Base-by-base conservation (phyloP, 257 asterid species). In the Salvia rosmarinus region DNA sequence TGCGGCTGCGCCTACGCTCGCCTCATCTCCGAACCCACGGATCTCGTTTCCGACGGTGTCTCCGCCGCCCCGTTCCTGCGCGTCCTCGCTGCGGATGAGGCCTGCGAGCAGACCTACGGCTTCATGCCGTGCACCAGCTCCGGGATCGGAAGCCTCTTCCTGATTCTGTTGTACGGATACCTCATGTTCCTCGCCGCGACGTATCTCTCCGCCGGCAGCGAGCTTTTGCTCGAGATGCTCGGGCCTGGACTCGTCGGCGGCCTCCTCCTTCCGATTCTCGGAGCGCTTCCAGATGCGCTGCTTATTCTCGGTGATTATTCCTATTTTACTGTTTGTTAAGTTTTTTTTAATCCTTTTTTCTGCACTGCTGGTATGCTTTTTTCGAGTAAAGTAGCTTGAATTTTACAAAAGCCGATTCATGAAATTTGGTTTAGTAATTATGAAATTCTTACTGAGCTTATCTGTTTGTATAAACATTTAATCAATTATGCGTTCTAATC, bases 271-370 rank as follows among this genome's bases (percentile, higher is more conserved):
- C 99, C 97, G 9, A 71, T 87, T 0, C 97, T 94, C 65, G 99
- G 98, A 43, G 96, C 97, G 34, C 99, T 94, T 76, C 99, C 99
- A 5, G 98, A 94, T 72, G 98, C 98, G 32, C 83, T 91, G 93
- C 96, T 94, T 51, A 91, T 94, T 79, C 88, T 91, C 2, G 97
- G 98, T 92, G 77, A 51, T 28, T 32, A 0, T 12, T 50, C 32
- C 7, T 14, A n/a, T 28, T 10, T 47, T 12, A 19, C 50, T 25
- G 37, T 40, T 70, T 55, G 2, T 23, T 13, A 0, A 1, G 19
- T 21, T 25, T 6, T 67, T 49, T 50, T 19, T 13, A 47, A 13
- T 44, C 14, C 5, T 4, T 46, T 14, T 14, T 14, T n/a, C 54
- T 47, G 54, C 19, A 4, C 19, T 47, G 21, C 20, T 9, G 4